Conservation (phyloP, 1,284 basidiomycete species). For the Cutaneotrichosporon cyanovorans region DNA sequence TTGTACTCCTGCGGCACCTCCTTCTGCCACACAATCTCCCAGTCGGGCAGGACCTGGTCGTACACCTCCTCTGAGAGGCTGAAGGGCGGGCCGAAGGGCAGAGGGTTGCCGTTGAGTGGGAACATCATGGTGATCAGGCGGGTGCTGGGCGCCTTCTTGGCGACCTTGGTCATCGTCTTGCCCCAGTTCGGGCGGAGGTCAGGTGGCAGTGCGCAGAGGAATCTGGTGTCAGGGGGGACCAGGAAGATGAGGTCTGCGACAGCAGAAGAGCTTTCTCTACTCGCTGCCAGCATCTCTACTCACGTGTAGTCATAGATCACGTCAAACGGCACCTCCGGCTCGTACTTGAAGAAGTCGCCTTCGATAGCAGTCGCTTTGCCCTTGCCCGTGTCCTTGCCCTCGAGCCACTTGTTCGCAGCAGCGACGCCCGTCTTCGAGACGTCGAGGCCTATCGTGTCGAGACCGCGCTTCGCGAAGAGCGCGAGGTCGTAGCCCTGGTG, state of each 20-base stretch:
- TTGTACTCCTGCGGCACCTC: slow-evolving; percentile 51
- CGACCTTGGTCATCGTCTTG: slow-evolving; percentile 52
- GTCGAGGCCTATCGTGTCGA: slow-evolving; percentile 54
- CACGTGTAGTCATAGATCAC: slow-evolving; percentile 64
- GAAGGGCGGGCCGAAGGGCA: slow-evolving; percentile 55
- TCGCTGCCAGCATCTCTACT: slow-evolving; percentile 25
- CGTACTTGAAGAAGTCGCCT: slow-evolving; percentile 54
- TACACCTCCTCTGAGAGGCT: slow-evolving; percentile 57
- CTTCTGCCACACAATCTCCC: slow-evolving; percentile 50
- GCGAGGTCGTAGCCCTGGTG: slow-evolving; percentile 61
- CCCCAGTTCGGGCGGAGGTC: slow-evolving; percentile 54
- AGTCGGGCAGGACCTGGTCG: slow-evolving; percentile 50
- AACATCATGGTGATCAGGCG: slow-evolving; percentile 55
- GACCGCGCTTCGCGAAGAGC: slow-evolving; percentile 51
- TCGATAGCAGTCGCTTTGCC: slow-evolving; percentile 37
- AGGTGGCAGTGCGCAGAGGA: slow-evolving; percentile 64
- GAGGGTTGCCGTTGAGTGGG: slow-evolving; percentile 45
- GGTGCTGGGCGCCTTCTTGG: slow-evolving; percentile 54
- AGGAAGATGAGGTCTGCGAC: too few relatives aligned
- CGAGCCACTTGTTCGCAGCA: slow-evolving; percentile 50
- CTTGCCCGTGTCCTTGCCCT: slow-evolving; percentile 15
- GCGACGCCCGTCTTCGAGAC: slow-evolving; percentile 54
- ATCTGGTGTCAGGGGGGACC: slow-evolving; percentile 48
- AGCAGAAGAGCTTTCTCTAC: too few relatives aligned
- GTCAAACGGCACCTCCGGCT: slow-evolving; percentile 50